A percentile compares a stretch with the other conserved stretches of the same genome.
These are phyloP conservation scores for Diatrype stigma DNA, from an alignment of 2,329 filamentous ascomycete genomes.

Conservation along the genomic window DNA sequence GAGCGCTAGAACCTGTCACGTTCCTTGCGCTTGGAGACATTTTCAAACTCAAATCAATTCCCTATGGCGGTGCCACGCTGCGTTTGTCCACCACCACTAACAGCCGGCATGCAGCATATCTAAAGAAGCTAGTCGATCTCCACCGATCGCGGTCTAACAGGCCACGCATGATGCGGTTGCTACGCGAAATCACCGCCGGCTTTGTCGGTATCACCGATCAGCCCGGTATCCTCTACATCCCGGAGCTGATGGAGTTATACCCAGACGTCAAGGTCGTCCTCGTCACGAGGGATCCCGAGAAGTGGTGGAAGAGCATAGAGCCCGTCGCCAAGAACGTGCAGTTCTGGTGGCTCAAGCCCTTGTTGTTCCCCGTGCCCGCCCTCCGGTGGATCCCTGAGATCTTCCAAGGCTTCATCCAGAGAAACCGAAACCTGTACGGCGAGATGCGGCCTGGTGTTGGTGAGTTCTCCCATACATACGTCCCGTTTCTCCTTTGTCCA, in stretches of 20 bases:
- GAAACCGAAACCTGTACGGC: slow-evolving; percentile 3
- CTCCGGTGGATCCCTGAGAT: slow-evolving; percentile 5
- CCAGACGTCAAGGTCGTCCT: slow-evolving; percentile 45
- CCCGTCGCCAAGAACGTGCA: slow-evolving; percentile 11
- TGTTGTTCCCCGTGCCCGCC: slow-evolving; percentile 4
- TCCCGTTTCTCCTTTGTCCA: neutral
- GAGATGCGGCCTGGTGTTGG: slow-evolving; percentile 3
- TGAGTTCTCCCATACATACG: slow-evolving; percentile 1
- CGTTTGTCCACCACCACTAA: too few species aligned
- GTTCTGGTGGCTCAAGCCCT: slow-evolving; percentile 9
- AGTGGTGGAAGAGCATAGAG: slow-evolving; percentile 31
- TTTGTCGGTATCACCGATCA: slow-evolving; percentile 44
- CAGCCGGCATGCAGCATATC: neutral
- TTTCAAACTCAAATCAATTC: too few species aligned
- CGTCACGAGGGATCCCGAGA: slow-evolving; percentile 31
- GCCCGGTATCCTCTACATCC: slow-evolving; percentile 36
- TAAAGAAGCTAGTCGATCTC: slow-evolving; percentile 1
- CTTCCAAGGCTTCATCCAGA: slow-evolving; percentile 2
- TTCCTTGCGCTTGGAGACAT: too few species aligned
- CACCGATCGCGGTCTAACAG: slow-evolving; percentile 15
- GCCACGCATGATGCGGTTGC: slow-evolving; percentile 23
- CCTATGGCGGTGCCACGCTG: too few species aligned
- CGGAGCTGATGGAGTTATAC: slow-evolving; percentile 43
- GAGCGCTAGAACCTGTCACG: too few species aligned
- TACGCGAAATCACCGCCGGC: slow-evolving; percentile 34